phyloP scores from a whole-genome alignment of 2,329 filamentous ascomycete species.

The Aspergillus caelatus region DNA sequence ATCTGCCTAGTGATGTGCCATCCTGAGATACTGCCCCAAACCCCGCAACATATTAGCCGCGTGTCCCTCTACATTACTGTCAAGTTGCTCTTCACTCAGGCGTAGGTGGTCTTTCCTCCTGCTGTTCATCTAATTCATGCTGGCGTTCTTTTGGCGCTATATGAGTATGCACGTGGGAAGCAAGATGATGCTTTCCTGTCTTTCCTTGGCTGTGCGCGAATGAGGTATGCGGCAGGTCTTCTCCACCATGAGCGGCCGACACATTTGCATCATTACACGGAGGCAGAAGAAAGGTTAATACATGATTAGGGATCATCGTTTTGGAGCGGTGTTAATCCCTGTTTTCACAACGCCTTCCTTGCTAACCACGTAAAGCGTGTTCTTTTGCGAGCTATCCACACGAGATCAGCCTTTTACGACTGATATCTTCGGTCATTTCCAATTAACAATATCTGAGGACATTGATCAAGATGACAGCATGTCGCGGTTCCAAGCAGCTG shows the following conservation, averaged over 20 bases:
- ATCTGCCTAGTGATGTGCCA: constrained; percentile 27
- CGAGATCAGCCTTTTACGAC: not conserved
- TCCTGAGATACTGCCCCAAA: not conserved
- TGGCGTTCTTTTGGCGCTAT: constrained; percentile 28
- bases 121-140: constrained; percentile 32
- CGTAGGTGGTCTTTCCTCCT: constrained; percentile 23
- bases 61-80: constrained; percentile 25
- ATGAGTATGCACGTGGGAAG: constrained; percentile 29
- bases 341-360: not conserved
- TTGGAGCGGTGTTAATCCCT: constrained; percentile 28
- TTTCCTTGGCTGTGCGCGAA: constrained; percentile 27
- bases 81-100: constrained; percentile 29
- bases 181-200: constrained; percentile 27
- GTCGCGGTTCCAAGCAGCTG: not conserved
- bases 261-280: not conserved
- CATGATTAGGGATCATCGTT: constrained; percentile 34
- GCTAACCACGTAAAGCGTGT: not conserved
- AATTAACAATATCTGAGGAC: not conserved
- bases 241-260: constrained; percentile 14
- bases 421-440: not conserved
- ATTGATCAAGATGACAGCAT: not conserved
- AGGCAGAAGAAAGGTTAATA: constrained; percentile 28
- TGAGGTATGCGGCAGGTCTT: constrained; percentile 27
- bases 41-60: not conserved
- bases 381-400: not conserved